Base-by-base conservation (phyloP, 352 stramenopile species). In the Globisporangium spiculum region DNA sequence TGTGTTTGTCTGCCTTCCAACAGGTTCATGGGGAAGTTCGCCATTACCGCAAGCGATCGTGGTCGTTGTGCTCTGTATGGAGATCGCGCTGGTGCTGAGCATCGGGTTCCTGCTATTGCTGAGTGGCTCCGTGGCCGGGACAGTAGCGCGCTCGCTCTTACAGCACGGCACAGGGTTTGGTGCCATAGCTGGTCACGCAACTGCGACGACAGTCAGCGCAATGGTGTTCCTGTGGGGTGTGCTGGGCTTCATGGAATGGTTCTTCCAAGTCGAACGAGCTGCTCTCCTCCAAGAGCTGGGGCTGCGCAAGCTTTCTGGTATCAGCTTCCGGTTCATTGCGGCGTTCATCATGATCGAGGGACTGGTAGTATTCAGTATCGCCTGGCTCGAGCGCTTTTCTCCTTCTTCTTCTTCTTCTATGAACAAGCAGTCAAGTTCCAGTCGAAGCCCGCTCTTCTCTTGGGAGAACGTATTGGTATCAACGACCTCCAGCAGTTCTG, bases 21-120 rank as follows among this genome's bases (percentile, higher is more conserved):
- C 41, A 46, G 22, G 12, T 10, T 0, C 50, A 18, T n/a, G 4
- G 5, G 1, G 6, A n/a, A 48, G 20, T 1, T 14, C n/a, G 3
- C 10, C 27, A 7, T 32, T 81, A 20, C 70, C 75, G 5, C 50
- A 30, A 12, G 56, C 50, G 38, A 44, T 81, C 60, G 60, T 66
- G 3, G 52, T 63, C 46, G 69, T 85, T 20, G 68, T 88, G 64
- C 54, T 88, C 26, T 65, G 70, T 44, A 79, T 85, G 76, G 80
- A 88, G 69, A 57, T 86, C 55, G 52, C 65, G 50, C 59, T 80
- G 30, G 65, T 69, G 22, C 68, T 71, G 48, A 70, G 77, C 3
- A 60, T 38, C 32, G 74, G 70, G 3, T 79, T 83, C 63, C 55
- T 88, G 22, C 34, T 88, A 65, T 65, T 86, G 34, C 30, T 77